A percentile compares a stretch with the other conserved stretches of the same genome.
These are phyloP conservation scores for Xylaria nigripes DNA, from an alignment of 495 filamentous ascomycete genomes.

Conservation along the genomic window DNA sequence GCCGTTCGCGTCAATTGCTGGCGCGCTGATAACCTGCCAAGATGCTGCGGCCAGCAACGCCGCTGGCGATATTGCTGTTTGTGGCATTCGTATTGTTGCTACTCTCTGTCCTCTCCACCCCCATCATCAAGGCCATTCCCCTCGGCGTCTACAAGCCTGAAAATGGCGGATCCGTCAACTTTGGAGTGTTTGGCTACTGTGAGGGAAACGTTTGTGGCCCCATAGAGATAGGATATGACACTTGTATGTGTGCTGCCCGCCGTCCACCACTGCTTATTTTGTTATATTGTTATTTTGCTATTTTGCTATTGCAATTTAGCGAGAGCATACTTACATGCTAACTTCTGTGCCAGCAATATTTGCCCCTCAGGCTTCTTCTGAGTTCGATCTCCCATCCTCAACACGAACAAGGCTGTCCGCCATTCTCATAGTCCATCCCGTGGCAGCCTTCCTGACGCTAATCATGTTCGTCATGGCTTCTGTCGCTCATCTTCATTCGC, in stretches of 20 bases:
- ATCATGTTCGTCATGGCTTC: slow-evolving; percentile 73
- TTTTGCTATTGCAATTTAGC: not conserved
- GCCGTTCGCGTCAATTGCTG: slow-evolving; percentile 19
- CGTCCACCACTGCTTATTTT: not conserved
- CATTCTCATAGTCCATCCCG: slow-evolving; percentile 85
- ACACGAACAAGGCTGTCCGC: slow-evolving; percentile 81
- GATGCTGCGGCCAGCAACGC: slow-evolving; percentile 85
- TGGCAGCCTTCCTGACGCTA: slow-evolving; percentile 79
- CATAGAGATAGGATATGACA: slow-evolving; percentile 79
- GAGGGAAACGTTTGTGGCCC: slow-evolving; percentile 50
- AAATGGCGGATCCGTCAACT: slow-evolving; percentile 44
- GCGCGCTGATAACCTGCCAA: slow-evolving; percentile 25
- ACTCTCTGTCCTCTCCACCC: slow-evolving; percentile 85
- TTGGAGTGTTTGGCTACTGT: slow-evolving; percentile 94
- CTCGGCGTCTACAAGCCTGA: slow-evolving; percentile 61
- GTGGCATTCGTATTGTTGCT: slow-evolving; percentile 78
- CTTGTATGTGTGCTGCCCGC: slow-evolving; percentile 47
- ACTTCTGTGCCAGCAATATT: slow-evolving; percentile 28
- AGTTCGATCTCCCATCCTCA: slow-evolving; percentile 66
- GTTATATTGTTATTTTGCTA: not conserved
- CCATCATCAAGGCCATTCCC: slow-evolving; percentile 78
- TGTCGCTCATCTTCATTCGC: slow-evolving; percentile 77
- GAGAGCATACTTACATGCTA: not conserved
- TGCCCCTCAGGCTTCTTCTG: slow-evolving; percentile 17
- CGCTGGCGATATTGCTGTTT: slow-evolving; percentile 77